Evolutionary conservation across 768 basidiomycete species (phyloP).

Genomic region (Russula abietina): DNA sequence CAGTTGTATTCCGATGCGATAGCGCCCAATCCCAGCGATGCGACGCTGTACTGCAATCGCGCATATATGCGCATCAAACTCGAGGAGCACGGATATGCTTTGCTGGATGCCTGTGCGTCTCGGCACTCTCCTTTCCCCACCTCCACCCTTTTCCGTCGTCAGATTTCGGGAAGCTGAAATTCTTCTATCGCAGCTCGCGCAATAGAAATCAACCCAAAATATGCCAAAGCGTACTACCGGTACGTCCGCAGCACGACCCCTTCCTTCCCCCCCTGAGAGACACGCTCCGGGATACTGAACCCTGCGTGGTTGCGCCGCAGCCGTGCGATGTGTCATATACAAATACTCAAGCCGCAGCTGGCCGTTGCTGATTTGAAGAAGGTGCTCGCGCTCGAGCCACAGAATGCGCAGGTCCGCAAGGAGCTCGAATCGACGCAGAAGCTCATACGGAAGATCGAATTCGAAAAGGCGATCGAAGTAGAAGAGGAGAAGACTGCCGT

Average conservation of each 20-base stretch:
- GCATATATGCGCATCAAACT: constrained; percentile 90
- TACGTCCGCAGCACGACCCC: constrained; percentile 28
- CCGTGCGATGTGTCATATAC: constrained; percentile 85
- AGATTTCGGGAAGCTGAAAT: background rate
- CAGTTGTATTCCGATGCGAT: constrained; percentile 80
- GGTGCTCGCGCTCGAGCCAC: constrained; percentile 76
- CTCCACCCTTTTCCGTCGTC: background rate
- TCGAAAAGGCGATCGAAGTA: constrained; percentile 92
- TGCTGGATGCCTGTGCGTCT: constrained; percentile 75
- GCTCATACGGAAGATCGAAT: constrained; percentile 81
- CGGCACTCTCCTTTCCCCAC: background rate
- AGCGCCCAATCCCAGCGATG: constrained; percentile 78
- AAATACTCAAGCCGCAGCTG: constrained; percentile 79
- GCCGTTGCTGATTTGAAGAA: constrained; percentile 88
- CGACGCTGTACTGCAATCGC: constrained; percentile 91
- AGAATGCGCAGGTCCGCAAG: constrained; percentile 69
- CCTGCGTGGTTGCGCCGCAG: constrained; percentile 34
- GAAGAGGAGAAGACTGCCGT: constrained; percentile 83
- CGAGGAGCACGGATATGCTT: constrained; percentile 90
- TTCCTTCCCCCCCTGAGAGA: too few species aligned
- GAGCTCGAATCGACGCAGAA: constrained; percentile 90
- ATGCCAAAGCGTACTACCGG: constrained; percentile 88
- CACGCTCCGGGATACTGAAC: background rate
- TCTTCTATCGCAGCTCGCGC: constrained; percentile 54
- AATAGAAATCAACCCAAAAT: constrained; percentile 80